Conservation (phyloP, 352 stramenopile species). For the Blastocystis sp. region DNA sequence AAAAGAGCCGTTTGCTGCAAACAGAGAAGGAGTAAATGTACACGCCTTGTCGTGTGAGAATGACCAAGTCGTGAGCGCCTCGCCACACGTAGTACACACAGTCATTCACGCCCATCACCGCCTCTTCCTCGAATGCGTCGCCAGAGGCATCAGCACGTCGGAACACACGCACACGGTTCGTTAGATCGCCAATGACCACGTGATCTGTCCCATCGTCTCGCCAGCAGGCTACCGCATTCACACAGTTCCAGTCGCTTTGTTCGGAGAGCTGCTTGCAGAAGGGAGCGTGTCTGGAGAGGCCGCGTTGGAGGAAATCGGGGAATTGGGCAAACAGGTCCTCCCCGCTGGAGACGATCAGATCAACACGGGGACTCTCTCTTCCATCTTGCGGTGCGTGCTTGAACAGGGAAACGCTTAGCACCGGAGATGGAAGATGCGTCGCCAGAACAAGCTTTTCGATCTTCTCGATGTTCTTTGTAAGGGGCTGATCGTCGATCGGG, state of each 20-base stretch:
- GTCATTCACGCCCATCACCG: constrained; percentile 24
- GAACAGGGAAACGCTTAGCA: not conserved
- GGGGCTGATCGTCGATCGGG: not conserved
- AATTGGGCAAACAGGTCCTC: not conserved
- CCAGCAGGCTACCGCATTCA: not conserved
- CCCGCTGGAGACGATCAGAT: constrained; percentile 29
- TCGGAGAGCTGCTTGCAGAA: not conserved
- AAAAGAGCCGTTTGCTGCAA: no score
- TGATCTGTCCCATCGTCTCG: not conserved
- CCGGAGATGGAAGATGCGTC: constrained; percentile 1
- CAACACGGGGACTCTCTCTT: not conserved
- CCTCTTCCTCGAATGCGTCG: not conserved
- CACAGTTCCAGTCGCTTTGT: constrained; percentile 21
- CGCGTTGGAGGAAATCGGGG: not conserved
- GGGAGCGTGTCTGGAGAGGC: constrained; percentile 9
- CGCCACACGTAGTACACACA: not conserved
- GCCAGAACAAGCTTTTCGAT: constrained; percentile 34
- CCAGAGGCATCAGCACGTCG: not conserved
- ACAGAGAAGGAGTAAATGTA: constrained; percentile 6
- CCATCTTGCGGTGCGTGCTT: not conserved
- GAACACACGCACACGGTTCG: constrained; percentile 37
- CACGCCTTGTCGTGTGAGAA: constrained; percentile 30
- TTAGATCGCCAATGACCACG: constrained; percentile 21
- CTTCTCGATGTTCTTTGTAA: constrained; percentile 18
- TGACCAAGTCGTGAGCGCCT: not conserved